These are phyloP conservation scores for Leucosporidium yakuticum DNA, from an alignment of 768 basidiomycete species.

Conservation along the genomic window DNA sequence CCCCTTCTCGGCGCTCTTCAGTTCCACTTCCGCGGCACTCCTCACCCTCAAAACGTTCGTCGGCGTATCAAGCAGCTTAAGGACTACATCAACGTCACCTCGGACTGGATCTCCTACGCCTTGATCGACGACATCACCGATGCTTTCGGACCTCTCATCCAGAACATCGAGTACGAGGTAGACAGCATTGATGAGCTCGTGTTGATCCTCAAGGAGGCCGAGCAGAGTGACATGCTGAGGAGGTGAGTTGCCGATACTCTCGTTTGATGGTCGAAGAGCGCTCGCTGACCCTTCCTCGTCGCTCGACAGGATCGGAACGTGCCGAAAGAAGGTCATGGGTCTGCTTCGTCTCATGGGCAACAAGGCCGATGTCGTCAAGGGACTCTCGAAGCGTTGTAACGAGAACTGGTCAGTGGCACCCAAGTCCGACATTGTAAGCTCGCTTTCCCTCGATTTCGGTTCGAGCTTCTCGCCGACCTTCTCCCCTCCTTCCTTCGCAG, in stretches of 20 bases:
- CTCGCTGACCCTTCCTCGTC: neutral
- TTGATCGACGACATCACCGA: constrained; percentile 99
- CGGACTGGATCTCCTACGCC: constrained; percentile 99
- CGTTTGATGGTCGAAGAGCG: neutral
- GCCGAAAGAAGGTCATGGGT: constrained; percentile 99
- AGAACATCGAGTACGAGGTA: constrained; percentile 98
- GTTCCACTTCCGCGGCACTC: constrained; percentile 97
- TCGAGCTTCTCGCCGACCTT: neutral
- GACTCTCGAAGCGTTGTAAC: constrained; percentile 93
- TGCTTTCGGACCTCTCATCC: constrained; percentile 96
- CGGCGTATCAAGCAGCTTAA: constrained; percentile 97
- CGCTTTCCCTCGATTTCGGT: constrained; percentile 77
- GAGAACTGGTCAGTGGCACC: constrained; percentile 99
- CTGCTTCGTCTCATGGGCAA: constrained; percentile 93
- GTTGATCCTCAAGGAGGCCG: constrained; percentile 87
- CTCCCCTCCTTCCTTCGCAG: neutral
- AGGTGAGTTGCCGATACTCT: constrained; percentile 44
- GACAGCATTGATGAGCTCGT: constrained; percentile 98
- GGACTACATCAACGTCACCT: constrained; percentile 97
- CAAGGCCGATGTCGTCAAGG: constrained; percentile 99
- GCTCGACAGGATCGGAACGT: constrained; percentile 73
- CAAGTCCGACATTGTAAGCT: constrained; percentile 92
- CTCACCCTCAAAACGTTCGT: constrained; percentile 96
- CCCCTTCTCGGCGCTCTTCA: constrained; percentile 40
- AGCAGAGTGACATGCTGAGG: constrained; percentile 96